Conservation (phyloP, 2,329 filamentous ascomycete genomes). For the Aspergillus sp. region DNA sequence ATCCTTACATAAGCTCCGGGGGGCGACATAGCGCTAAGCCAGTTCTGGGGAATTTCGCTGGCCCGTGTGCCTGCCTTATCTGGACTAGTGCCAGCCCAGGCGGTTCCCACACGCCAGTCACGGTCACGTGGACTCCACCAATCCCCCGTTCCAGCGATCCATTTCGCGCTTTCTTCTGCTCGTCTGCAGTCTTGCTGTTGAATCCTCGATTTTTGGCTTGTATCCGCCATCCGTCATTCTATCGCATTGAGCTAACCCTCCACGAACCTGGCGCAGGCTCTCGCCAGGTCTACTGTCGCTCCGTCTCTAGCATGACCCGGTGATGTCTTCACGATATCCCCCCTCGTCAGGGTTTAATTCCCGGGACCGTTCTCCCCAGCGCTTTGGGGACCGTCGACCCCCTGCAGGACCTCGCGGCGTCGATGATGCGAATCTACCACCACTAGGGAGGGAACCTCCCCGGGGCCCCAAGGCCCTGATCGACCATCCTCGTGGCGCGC, state of each 20-base stretch:
- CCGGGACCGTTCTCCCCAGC: constrained; percentile 67
- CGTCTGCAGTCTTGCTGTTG: neutral
- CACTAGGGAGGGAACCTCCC: constrained; percentile 66
- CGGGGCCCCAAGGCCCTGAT: constrained; percentile 77
- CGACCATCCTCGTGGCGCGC: constrained; percentile 60
- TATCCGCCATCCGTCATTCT: neutral
- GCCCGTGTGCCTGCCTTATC: constrained; percentile 5
- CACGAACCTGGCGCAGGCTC: constrained; percentile 41
- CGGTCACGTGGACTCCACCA: constrained; percentile 25
- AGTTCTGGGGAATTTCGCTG: constrained; percentile 4
- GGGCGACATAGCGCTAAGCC: neutral
- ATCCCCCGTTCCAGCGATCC: constrained; percentile 3
- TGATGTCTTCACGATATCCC: constrained; percentile 60
- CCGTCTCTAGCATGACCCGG: constrained; percentile 36
- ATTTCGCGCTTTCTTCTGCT: constrained; percentile 1
- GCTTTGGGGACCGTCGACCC: constrained; percentile 69
- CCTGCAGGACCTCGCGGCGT: constrained; percentile 46
- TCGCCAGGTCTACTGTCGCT: constrained; percentile 17
- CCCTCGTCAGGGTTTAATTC: constrained; percentile 61
- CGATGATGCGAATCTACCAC: constrained; percentile 60
- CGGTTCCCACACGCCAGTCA: constrained; percentile 20
- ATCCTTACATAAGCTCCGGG: neutral
- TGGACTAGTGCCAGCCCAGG: constrained; percentile 14
- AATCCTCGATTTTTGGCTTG: neutral
- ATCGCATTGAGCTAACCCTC: constrained; percentile 14